phyloP scores from a whole-genome alignment of 164 flowering plant species.

The Stephania yunnanensis region DNA sequence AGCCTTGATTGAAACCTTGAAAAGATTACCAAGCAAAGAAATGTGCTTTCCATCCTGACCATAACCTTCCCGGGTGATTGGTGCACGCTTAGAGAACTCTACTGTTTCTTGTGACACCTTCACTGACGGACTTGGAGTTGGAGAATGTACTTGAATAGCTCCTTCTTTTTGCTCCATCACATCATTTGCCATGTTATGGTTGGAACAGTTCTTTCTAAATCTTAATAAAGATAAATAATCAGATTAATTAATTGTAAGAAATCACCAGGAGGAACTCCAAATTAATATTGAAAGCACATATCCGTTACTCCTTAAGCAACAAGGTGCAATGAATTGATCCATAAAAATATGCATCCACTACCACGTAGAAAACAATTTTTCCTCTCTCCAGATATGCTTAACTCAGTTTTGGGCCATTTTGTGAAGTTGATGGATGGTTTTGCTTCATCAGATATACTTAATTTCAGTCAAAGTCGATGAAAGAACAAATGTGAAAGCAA shows the following conservation, averaged over 20 bases:
- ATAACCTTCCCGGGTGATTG: slow-evolving; percentile 44
- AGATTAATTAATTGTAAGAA: not conserved
- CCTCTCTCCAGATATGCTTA: not conserved
- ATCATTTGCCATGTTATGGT: slow-evolving; percentile 24
- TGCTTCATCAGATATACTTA: too few relatives aligned
- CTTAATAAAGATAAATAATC: not conserved
- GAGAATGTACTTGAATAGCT: slow-evolving; percentile 20
- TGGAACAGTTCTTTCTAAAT: not conserved
- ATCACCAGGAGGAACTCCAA: not conserved
- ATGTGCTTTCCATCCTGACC: slow-evolving; percentile 51
- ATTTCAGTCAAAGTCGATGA: too few relatives aligned
- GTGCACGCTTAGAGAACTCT: slow-evolving; percentile 26
- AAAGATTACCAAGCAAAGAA: slow-evolving; percentile 55
- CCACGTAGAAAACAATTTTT: too few relatives aligned
- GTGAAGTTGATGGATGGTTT: not conserved
- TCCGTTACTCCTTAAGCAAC: not conserved
- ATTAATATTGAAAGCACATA: not conserved
- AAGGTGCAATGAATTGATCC: not conserved
- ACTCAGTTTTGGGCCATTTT: not conserved
- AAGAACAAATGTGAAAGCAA: too few relatives aligned
- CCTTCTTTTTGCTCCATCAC: slow-evolving; percentile 15
- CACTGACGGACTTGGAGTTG: slow-evolving; percentile 24
- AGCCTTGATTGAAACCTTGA: slow-evolving; percentile 44
- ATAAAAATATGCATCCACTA: not conserved
- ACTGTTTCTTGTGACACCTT: slow-evolving; percentile 22